phyloP scores from a whole-genome alignment of 306 rosid genomes.

The Lathyrus sativus region DNA sequence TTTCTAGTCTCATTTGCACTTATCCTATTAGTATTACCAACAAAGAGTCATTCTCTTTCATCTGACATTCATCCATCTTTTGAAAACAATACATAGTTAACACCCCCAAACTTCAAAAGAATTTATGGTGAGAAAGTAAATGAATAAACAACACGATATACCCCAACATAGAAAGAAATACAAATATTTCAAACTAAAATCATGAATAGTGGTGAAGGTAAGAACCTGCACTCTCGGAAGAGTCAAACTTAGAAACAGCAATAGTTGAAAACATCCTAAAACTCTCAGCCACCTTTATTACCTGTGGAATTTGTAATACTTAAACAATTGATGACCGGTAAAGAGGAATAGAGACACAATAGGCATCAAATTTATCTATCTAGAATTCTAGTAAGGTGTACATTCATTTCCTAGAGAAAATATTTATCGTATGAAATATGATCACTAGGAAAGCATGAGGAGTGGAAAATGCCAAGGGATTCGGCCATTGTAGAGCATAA shows the following conservation, averaged over 20 bases:
- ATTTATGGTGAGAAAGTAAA: conserved; percentile 2
- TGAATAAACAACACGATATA: conserved; percentile 2
- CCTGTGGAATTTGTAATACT: conserved; percentile 52
- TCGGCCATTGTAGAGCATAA: too few species aligned
- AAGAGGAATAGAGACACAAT: conserved; percentile 1
- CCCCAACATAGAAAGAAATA: neutral
- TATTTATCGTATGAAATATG: conserved; percentile 1
- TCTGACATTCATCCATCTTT: too few species aligned
- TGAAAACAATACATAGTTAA: neutral
- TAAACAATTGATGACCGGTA: conserved; percentile 18
- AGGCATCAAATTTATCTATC: neutral
- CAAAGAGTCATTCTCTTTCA: too few species aligned
- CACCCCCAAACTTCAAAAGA: conserved; percentile 3
- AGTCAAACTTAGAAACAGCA: conserved; percentile 43
- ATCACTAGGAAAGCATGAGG: neutral
- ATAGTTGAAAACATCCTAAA: conserved; percentile 82
- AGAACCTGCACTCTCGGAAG: conserved; percentile 50
- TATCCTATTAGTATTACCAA: too few species aligned
- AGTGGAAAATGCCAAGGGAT: neutral
- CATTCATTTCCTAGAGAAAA: conserved; percentile 22
- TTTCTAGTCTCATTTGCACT: too few species aligned
- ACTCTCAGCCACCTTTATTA: conserved; percentile 73
- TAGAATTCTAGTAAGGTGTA: neutral
- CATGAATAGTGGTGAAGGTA: conserved; percentile 18
- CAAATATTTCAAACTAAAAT: neutral